Conservation (phyloP, 1,284 basidiomycete genomes). For the Jaminaea rosea region DNA sequence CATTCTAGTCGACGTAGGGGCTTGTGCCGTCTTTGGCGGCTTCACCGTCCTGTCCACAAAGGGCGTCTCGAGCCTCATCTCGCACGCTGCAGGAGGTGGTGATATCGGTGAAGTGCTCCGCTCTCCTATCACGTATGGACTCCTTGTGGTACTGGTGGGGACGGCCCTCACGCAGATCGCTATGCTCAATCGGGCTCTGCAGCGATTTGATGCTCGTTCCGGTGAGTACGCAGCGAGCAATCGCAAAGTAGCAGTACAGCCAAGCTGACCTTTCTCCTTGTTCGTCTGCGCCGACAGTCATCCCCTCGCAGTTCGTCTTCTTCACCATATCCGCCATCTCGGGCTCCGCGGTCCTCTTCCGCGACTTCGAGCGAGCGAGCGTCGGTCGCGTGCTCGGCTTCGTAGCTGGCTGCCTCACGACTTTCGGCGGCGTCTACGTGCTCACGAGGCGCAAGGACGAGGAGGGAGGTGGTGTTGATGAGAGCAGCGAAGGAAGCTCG, state of each 20-base stretch:
- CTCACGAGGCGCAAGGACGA: slow-evolving; percentile 22
- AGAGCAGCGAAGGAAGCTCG: no score
- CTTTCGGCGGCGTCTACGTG: slow-evolving; percentile 73
- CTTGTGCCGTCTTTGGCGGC: slow-evolving; percentile 83
- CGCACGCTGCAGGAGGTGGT: slow-evolving; percentile 7
- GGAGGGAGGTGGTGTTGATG: background rate
- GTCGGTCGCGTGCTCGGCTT: slow-evolving; percentile 72
- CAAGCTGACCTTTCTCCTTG: background rate
- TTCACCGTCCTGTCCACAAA: slow-evolving; percentile 93
- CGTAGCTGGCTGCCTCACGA: slow-evolving; percentile 69
- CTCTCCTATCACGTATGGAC: slow-evolving; percentile 35
- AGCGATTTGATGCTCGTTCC: slow-evolving; percentile 32
- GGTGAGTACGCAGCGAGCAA: background rate
- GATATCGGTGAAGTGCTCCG: slow-evolving; percentile 22
- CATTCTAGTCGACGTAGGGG: slow-evolving; percentile 76
- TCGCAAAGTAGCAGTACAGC: background rate
- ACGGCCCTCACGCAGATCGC: slow-evolving; percentile 84
- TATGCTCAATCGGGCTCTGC: slow-evolving; percentile 65
- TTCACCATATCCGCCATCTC: slow-evolving; percentile 67
- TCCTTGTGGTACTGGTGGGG: slow-evolving; percentile 58
- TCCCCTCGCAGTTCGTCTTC: slow-evolving; percentile 83
- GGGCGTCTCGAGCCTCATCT: slow-evolving; percentile 67
- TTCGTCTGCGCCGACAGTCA: background rate
- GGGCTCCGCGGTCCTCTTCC: slow-evolving; percentile 84
- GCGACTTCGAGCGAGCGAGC: slow-evolving; percentile 62